Base-by-base conservation (phyloP, 2,329 filamentous ascomycete genomes). In the Beauveria sp. region DNA sequence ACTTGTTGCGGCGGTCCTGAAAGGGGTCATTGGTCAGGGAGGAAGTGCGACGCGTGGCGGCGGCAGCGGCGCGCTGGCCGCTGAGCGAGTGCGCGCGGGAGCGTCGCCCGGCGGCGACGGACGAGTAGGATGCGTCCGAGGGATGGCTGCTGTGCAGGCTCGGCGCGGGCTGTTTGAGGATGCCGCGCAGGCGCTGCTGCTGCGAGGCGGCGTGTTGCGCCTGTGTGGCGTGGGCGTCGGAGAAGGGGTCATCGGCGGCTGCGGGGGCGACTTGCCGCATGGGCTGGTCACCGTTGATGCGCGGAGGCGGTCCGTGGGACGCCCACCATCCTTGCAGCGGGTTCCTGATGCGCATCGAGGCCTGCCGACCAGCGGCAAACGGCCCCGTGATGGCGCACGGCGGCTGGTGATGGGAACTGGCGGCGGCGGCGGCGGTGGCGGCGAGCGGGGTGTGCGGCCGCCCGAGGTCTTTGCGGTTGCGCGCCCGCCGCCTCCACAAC, bases 1-100 rank as follows among this genome's bases (percentile, higher is more conserved):
- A 84, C 67, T 83, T 84, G 66, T 80, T 80, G 60, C 80, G 78
- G 18, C 75, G 72, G 6, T 73, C 77, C 50, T 75, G 76, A 50
- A 79, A 75, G n/a, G 76, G 78, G 40, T 72, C 71, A n/a, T 71
- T 67, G 44, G 76, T 80, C 48, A 67, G 67, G 20, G 68, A 58
- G 0, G 73, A 74, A 6, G 41, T 43, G 9, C 55, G 55, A 3
- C 60, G 46, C 10, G 54, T 54, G 16, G 54, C 34, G 44, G 51
- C 52, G 12, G 20, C 34, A 37, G 34, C 34, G 30, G 34, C 79
- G 76, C 46, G 67, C 26, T 63, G 62, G 12, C 67, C 67, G 61
- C 70, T 70, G 37, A 79, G 68, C 16, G 78, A 80, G 53, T 75
- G 75, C 6, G 78, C 77, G n/a, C 81, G 77, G 0, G 80, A 81